Conservation (phyloP, 2,329 filamentous ascomycete genomes). For the Exophiala calicioides region DNA sequence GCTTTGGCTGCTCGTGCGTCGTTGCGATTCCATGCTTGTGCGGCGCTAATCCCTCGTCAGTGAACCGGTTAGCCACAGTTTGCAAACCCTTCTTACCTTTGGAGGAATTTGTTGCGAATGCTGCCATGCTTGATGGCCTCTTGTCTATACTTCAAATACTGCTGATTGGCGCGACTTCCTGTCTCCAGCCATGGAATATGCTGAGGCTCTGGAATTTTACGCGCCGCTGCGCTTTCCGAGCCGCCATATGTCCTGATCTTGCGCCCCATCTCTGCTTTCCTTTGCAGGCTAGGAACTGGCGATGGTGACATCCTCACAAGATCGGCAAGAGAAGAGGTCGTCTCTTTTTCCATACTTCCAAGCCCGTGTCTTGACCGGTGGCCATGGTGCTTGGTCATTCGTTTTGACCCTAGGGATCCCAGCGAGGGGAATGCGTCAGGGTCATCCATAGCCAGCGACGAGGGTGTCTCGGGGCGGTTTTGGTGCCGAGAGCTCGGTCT, state of each 20-base stretch:
- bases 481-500: constrained; percentile 82
- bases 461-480: constrained; percentile 55
- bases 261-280: constrained; percentile 60
- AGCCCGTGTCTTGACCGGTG: constrained; percentile 85
- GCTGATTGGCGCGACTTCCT: constrained; percentile 83
- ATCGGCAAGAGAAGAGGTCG: constrained; percentile 80
- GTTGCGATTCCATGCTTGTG: constrained; percentile 97
- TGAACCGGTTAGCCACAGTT: constrained; percentile 1
- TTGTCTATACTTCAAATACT: constrained; percentile 90
- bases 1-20: constrained; percentile 95
- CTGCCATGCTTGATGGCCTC: constrained; percentile 98
- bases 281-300: constrained; percentile 61
- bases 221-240: constrained; percentile 66
- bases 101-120: constrained; percentile 92
- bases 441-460: constrained; percentile 79
- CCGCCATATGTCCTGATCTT: constrained; percentile 41
- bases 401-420: constrained; percentile 72
- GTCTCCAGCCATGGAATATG: constrained; percentile 97
- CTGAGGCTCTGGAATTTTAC: constrained; percentile 82
- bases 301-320: constrained; percentile 94
- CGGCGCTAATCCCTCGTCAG: constrained; percentile 75
- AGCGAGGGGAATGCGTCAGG: constrained; percentile 93
- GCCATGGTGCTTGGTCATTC: constrained; percentile 87
- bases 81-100: constrained; percentile 63
- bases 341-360: constrained; percentile 63